These are phyloP conservation scores for Hippophae gyantsensis DNA, from an alignment of 306 rosid genomes.

Conservation along the genomic window DNA sequence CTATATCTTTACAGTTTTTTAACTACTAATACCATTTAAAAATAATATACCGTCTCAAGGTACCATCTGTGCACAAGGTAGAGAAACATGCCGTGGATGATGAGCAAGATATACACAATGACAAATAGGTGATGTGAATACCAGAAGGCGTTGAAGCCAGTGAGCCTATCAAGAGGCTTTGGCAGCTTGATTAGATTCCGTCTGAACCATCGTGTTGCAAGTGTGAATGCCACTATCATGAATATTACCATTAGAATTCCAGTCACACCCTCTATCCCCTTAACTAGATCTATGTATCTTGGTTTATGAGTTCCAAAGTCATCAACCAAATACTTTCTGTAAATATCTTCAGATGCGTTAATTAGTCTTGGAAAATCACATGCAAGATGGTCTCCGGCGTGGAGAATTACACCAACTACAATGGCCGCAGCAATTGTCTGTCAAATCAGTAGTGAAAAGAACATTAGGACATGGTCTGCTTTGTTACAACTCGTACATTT, in stretches of 20 bases:
- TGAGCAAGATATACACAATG: constrained; percentile 72
- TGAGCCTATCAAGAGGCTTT: constrained; percentile 78
- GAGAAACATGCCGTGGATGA: constrained; percentile 65
- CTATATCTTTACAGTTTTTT: constrained; percentile 1
- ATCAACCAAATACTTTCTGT: constrained; percentile 19
- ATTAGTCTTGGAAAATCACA: constrained; percentile 84
- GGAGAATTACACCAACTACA: constrained; percentile 76
- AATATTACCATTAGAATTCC: constrained; percentile 75
- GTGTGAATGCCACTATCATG: constrained; percentile 81
- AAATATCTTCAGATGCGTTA: constrained; percentile 20
- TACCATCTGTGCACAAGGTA: constrained; percentile 67
- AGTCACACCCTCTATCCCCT: constrained; percentile 75
- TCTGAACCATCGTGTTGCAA: constrained; percentile 88
- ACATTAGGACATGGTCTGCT: no score
- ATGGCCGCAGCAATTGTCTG: constrained; percentile 89
- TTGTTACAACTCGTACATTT: no score
- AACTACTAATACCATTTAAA: constrained; percentile 1
- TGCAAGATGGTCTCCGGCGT: constrained; percentile 83
- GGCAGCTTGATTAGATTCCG: constrained; percentile 80
- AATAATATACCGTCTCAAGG: constrained; percentile 61
- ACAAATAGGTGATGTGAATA: constrained; percentile 97
- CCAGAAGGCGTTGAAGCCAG: constrained; percentile 98
- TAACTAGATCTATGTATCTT: constrained; percentile 38
- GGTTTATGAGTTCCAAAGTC: constrained; percentile 67
- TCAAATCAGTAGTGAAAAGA: background rate